Base-by-base conservation (phyloP, 345 rosid species). In the Cardamine resedifolia region DNA sequence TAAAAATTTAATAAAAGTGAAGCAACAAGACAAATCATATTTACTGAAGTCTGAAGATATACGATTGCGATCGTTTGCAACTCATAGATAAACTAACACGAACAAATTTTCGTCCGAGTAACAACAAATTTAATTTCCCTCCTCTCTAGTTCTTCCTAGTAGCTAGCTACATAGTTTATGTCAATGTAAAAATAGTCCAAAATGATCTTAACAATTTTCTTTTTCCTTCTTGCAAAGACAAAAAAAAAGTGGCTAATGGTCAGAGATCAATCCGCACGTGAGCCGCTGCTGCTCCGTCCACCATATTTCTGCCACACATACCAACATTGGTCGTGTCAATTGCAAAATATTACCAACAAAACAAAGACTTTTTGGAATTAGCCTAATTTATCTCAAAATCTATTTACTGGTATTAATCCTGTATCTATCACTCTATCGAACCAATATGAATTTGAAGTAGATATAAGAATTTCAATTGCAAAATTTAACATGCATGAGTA, bases 211-310 rank as follows among this genome's bases (percentile, higher is more conserved):
- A 74, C 73, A 74, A 28, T 38, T 50, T 23, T 19, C 26, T 7
- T 21, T 43, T 43, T 7, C 2, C 28, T 15, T 58, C 26, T 58
- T 3, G 60, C 58, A 16, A 67, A 26, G 52, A 58, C 72, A 74
- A 66, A 74, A 64, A 73, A 65, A 73, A 65, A 14, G 71, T 56
- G 50, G 58, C 65, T 5, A 44, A 64, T n/a, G 19, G 68, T 41
- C 69, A 59, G 59, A 50, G 58, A 38, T 70, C 71, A 76, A 21
- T 76, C 79, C 26, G 79, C 79, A 38, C 91, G 90, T 5, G 85
- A 66, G 66, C 90, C 82, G 56, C 88, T 67, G 77, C 83, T 73
- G 68, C 88, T 82, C 78, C 85, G 86, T 43, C 90, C 87, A 15
- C 79, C 79, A 68, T 85, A 85, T 58, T 81, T 85, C 89, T 85